Evolutionary conservation across 345 rosid species (phyloP).

Genomic region (Fremontodendron californicum): DNA sequence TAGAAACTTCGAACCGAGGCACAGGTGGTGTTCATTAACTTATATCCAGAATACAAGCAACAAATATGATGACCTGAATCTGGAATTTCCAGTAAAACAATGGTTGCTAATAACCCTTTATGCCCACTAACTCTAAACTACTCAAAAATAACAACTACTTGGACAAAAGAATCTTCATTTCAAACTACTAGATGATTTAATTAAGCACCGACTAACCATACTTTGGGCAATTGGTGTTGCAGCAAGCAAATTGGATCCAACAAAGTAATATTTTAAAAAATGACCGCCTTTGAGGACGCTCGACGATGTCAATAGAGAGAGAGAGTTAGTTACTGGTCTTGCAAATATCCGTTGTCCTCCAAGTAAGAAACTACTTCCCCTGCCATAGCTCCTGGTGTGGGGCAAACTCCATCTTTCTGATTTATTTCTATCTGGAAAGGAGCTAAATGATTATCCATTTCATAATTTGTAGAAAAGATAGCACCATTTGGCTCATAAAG

Average conservation of each 20-base stretch:
- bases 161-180: neutral
- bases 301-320: neutral
- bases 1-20: neutral
- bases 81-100: neutral
- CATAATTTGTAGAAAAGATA: neutral
- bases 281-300: neutral
- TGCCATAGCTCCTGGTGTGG: constrained; percentile 66
- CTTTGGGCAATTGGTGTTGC: neutral
- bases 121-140: neutral
- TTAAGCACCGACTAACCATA: neutral
- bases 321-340: constrained; percentile 24
- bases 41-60: neutral
- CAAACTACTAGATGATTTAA: neutral
- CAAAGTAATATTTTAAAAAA: neutral
- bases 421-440: constrained; percentile 60
- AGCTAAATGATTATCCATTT: neutral
- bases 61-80: neutral
- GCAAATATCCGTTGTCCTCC: constrained; percentile 71
- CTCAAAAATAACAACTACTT: neutral
- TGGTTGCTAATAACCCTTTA: neutral
- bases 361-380: constrained; percentile 64
- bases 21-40: neutral
- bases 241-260: neutral
- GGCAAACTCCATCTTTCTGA: constrained; percentile 65
- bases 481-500: no score